These are phyloP conservation scores for Malassezia restricta DNA, from an alignment of 1,284 basidiomycete species.

Conservation along the genomic window DNA sequence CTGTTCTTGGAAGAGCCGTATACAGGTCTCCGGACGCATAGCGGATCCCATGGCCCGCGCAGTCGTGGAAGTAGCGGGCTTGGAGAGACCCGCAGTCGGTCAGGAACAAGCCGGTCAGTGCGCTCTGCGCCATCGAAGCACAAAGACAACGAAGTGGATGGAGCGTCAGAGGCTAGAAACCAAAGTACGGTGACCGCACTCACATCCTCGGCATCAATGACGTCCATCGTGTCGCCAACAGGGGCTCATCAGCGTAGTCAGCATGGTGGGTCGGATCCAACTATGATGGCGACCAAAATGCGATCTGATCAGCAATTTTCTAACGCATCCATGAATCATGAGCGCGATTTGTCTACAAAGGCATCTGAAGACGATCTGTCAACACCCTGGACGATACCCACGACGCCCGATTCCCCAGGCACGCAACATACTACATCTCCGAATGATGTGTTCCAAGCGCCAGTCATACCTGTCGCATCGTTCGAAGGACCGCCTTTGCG, in stretches of 20 bases:
- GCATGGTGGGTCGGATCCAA: constrained; percentile 27
- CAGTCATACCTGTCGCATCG: background rate
- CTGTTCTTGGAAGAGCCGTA: constrained; percentile 12
- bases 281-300: constrained; percentile 6
- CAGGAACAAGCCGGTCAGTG: background rate
- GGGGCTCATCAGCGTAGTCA: background rate
- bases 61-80: constrained; percentile 9
- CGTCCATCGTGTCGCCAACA: background rate
- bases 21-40: constrained; percentile 8
- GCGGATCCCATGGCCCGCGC: constrained; percentile 3
- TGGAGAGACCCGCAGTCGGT: background rate
- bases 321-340: background rate
- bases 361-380: too few species aligned
- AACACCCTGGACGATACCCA: background rate
- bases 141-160: background rate
- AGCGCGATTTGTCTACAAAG: background rate
- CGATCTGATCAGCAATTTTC: background rate
- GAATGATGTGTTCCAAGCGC: background rate
- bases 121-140: background rate
- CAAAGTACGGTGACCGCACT: background rate
- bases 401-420: background rate
- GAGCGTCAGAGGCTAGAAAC: background rate
- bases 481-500: constrained; percentile 49
- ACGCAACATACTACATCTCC: background rate
- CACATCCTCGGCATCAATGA: background rate